Base-by-base conservation (phyloP, 139 green algal species). In the Choricystis sp. region DNA sequence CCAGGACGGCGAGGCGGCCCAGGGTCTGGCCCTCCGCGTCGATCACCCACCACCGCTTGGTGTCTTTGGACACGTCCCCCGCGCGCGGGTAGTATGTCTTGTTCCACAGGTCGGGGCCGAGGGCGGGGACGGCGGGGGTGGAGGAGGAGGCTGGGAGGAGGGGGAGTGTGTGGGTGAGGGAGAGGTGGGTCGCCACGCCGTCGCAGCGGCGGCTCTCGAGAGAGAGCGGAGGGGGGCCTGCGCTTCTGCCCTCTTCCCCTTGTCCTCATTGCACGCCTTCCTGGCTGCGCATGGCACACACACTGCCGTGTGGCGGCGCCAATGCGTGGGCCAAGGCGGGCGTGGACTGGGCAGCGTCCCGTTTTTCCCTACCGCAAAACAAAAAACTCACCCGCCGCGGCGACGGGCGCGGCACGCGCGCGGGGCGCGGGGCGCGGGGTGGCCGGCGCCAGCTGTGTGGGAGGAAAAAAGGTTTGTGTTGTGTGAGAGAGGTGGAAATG, bases 41-140 rank as follows among this genome's bases (percentile, higher is more conserved):
- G 29, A 98, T 87, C 29, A 98, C 74, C 62, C 86, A 83, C 93
- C 93, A 99, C 25, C 72, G 64, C 81, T 98, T 98, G 52, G 72
- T 76, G 4, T 77, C 67, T 52, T 84, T 86, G 14, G 73, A 64
- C 14, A 81, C 68, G 69, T 99, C 92, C 19, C 71, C 76, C 14
- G 63, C 72, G 25, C 84, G 96, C 26, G 93, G 93, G 77, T 98
- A 99, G 79, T 96, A 99, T 1, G 89, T 92, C 31, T 69, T 82
- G 81, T 99, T 98, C 74, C 87, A 85, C 29, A 83, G 65, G 77
- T 97, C 89, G 61, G 49, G 31, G 21, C 70, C 68, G 56, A 69
- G 26, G 59, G 61, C 64, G 29, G 65, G 26, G 29, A 59, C 24
- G 26, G 62, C 60, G 27, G 29, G 40, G 40, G 40, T 52, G 40